Conservation (phyloP, 2,329 filamentous ascomycete genomes). For the Nannizziopsis arthrosporioides region DNA sequence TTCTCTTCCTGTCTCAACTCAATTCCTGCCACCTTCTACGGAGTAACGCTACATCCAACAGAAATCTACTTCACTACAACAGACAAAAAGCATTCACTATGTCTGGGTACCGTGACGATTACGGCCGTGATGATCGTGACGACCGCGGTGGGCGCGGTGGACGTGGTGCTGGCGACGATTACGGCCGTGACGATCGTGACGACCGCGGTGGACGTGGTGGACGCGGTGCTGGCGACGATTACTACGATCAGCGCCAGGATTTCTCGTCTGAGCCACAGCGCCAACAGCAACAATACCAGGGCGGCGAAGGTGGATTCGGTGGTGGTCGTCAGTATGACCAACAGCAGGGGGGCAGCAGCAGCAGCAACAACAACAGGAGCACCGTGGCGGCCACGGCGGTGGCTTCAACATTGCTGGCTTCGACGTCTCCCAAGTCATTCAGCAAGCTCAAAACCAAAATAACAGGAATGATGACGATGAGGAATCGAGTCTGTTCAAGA, state of each 20-base stretch:
- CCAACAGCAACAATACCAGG: slow-evolving; percentile 15
- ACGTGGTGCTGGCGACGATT: slow-evolving; percentile 19
- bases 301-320: slow-evolving; percentile 7
- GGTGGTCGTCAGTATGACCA: background rate
- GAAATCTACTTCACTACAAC: background rate
- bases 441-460: slow-evolving; percentile 40
- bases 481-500: slow-evolving; percentile 40
- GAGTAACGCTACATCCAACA: too few relatives aligned
- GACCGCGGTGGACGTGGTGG: slow-evolving; percentile 17
- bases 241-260: slow-evolving; percentile 20
- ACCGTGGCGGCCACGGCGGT: slow-evolving; percentile 11
- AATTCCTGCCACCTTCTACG: too few relatives aligned
- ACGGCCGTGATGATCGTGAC: background rate
- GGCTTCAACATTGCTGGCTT: slow-evolving; percentile 1
- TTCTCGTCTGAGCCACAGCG: slow-evolving; percentile 15
- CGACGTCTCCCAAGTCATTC: slow-evolving; percentile 44
- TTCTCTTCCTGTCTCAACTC: too few relatives aligned
- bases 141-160: slow-evolving; percentile 17
- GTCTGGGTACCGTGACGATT: too few relatives aligned
- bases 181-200: slow-evolving; percentile 10
- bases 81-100: background rate
- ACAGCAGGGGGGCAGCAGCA: too few relatives aligned
- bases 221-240: slow-evolving; percentile 19
- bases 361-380: slow-evolving; percentile 15
- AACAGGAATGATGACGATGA: slow-evolving; percentile 34